Percentiles rank a stretch among this genome's conserved stretches.
Conservation (phyloP, 2,329 filamentous ascomycete genomes). For the Parastagonospora avenae region DNA sequence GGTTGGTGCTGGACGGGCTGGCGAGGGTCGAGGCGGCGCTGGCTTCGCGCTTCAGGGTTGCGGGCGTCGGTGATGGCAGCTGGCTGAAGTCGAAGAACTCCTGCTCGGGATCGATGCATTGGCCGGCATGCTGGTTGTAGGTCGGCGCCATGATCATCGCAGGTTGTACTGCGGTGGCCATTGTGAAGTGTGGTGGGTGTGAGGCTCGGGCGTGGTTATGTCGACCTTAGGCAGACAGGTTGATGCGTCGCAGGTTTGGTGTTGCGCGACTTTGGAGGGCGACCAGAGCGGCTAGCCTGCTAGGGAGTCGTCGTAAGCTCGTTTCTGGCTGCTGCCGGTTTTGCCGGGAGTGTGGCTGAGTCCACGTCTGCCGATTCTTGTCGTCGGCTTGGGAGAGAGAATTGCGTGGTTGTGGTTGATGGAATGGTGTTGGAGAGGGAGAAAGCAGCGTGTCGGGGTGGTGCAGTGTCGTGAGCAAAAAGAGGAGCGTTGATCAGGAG, state of each 20-base stretch:
- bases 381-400: background rate
- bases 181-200: conserved; percentile 21
- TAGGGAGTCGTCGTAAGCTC: conserved; percentile 45
- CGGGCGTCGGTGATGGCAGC: conserved; percentile 64
- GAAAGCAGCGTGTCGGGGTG: conserved; percentile 2
- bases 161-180: conserved; percentile 45
- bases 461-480: background rate
- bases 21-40: conserved; percentile 60
- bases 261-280: conserved; percentile 17
- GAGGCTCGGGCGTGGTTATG: conserved; percentile 15
- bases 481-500: background rate
- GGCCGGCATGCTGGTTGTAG: conserved; percentile 38
- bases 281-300: conserved; percentile 39
- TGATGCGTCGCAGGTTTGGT: conserved; percentile 28
- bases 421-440: background rate
- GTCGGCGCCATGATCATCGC: conserved; percentile 43
- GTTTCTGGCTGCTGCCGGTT: conserved; percentile 34
- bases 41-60: conserved; percentile 56
- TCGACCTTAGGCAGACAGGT: conserved; percentile 35
- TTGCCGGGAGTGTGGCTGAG: conserved; percentile 40
- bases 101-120: conserved; percentile 49
- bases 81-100: conserved; percentile 63
- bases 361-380: conserved; percentile 5
- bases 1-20: conserved; percentile 58
- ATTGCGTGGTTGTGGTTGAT: background rate